phyloP scores from a whole-genome alignment of 306 rosid genomes.

The Fragaria nilgerrensis region DNA sequence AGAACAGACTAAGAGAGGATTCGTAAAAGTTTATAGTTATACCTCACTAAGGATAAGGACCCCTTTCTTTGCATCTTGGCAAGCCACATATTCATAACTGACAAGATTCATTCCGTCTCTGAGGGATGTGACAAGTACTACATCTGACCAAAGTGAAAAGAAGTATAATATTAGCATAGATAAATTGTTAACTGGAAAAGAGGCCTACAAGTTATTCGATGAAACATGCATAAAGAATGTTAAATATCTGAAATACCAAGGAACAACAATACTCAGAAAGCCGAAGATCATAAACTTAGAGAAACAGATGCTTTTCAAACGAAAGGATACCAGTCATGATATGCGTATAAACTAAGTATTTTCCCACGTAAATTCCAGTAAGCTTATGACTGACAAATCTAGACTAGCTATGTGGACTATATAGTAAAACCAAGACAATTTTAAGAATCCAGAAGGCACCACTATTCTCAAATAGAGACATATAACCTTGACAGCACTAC shows the following conservation, averaged over 20 bases:
- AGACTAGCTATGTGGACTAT: background rate
- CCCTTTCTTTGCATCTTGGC: conserved; percentile 84
- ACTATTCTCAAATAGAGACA: background rate
- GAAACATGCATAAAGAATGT: background rate
- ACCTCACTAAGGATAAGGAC: conserved; percentile 89
- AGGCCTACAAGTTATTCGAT: background rate
- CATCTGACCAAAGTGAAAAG: conserved; percentile 44
- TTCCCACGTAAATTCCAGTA: background rate
- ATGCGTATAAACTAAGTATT: background rate
- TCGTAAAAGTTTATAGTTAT: conserved; percentile 20
- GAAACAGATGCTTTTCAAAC: background rate
- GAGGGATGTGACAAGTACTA: conserved; percentile 78
- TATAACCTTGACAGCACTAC: background rate
- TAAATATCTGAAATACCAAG: background rate
- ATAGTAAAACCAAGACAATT: background rate
- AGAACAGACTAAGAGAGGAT: conserved; percentile 6
- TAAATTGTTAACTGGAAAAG: conserved; percentile 15
- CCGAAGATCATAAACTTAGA: background rate
- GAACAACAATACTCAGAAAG: background rate
- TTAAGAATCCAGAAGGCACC: background rate
- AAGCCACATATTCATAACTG: conserved; percentile 87
- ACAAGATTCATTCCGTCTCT: conserved; percentile 96
- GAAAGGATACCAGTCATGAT: background rate
- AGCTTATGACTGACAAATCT: background rate
- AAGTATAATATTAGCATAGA: conserved; percentile 1